Conservation (phyloP, 1,284 basidiomycete species). For the Ceratobasidium sp. region DNA sequence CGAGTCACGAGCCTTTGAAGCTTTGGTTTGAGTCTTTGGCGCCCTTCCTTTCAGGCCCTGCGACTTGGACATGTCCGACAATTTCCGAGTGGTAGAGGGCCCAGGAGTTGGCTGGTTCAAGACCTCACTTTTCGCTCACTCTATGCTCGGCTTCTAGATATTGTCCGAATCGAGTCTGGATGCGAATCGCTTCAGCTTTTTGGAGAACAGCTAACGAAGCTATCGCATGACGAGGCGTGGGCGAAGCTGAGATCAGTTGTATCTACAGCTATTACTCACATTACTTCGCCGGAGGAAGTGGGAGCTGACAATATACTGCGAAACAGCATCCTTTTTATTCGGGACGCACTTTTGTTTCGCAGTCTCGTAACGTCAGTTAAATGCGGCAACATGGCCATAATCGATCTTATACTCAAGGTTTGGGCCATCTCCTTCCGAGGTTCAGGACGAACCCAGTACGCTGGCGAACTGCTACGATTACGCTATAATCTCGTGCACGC, state of each 20-base stretch:
- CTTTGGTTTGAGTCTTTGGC: too few relatives aligned
- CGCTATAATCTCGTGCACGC: constrained; percentile 10
- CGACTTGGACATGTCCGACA: too few relatives aligned
- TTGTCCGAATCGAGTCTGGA: constrained; percentile 1
- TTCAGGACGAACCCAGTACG: neutral
- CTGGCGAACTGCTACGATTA: neutral
- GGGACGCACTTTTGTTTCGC: neutral
- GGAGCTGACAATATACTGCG: neutral
- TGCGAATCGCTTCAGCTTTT: neutral
- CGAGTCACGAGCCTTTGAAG: too few relatives aligned
- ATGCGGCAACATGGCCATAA: constrained; percentile 10
- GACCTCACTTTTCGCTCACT: constrained; percentile 18
- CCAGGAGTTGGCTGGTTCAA: too few relatives aligned
- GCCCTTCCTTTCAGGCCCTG: too few relatives aligned
- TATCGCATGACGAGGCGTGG: constrained; percentile 1
- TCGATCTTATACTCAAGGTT: neutral
- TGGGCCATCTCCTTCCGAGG: neutral
- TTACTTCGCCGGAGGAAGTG: neutral
- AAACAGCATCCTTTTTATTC: constrained; percentile 10
- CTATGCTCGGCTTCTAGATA: constrained; percentile 7
- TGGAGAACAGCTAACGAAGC: neutral
- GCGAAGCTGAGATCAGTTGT: neutral
- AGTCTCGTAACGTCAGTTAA: constrained; percentile 14
- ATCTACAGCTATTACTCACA: neutral
- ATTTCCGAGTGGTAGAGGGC: too few relatives aligned